Conservation (phyloP, 2,329 filamentous ascomycete genomes). For the Sporothrix euskadiensis region DNA sequence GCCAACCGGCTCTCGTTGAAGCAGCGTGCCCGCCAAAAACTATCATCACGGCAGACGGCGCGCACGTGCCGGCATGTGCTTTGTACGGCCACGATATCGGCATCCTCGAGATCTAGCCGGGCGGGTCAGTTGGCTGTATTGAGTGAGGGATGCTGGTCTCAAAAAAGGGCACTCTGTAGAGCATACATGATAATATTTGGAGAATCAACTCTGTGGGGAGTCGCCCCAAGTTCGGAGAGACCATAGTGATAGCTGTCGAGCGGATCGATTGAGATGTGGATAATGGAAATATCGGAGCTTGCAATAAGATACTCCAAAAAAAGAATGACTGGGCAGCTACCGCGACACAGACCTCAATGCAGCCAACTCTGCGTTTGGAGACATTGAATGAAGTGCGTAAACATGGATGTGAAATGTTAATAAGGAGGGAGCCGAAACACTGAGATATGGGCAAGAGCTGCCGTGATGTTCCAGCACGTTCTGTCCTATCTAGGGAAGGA, state of each 20-base stretch:
- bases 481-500: conserved; percentile 10
- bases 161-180: background rate
- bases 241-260: conserved; percentile 31
- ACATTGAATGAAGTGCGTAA: background rate
- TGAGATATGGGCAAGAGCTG: background rate
- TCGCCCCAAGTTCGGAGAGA: conserved; percentile 45
- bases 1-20: conserved; percentile 70
- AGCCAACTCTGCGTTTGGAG: background rate
- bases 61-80: conserved; percentile 67
- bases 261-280: background rate
- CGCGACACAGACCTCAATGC: background rate
- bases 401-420: background rate
- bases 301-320: too few relatives aligned
- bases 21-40: conserved; percentile 73
- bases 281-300: background rate
- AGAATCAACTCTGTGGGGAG: conserved; percentile 64
- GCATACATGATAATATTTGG: conserved; percentile 60
- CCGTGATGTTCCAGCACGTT: conserved; percentile 4
- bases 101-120: conserved; percentile 59
- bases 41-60: conserved; percentile 69
- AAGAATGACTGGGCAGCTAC: background rate
- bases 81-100: conserved; percentile 67
- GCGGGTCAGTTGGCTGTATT: background rate
- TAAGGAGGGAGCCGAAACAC: background rate
- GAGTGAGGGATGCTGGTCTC: too few relatives aligned